Evolutionary conservation across 2,329 filamentous ascomycete species (phyloP).

Genomic region (Ophiostoma ips): DNA sequence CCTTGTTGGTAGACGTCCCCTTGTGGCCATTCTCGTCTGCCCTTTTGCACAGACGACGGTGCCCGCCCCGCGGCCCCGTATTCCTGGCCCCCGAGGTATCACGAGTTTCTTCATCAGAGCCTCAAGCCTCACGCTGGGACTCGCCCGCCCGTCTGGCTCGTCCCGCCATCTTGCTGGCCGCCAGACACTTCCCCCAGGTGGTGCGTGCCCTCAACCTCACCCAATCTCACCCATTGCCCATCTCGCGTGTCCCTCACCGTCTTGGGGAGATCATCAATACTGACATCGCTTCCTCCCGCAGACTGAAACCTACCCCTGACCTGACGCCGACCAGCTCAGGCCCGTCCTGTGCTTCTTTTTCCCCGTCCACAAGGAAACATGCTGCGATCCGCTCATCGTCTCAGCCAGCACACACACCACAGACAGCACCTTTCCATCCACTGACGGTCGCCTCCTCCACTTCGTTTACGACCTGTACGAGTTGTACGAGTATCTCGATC

Average conservation of each 20-base stretch:
- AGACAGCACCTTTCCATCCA: conserved; percentile 23
- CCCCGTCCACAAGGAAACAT: conserved; percentile 19
- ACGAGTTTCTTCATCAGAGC: background rate
- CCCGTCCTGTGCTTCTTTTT: too few relatives aligned
- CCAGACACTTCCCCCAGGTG: too few relatives aligned
- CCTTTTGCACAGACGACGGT: background rate
- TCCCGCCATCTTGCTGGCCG: too few relatives aligned
- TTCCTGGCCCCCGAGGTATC: conserved; percentile 6
- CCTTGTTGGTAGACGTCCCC: too few relatives aligned
- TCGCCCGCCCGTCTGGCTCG: too few relatives aligned
- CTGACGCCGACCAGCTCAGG: background rate
- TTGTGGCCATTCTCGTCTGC: background rate
- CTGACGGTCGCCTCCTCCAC: conserved; percentile 14
- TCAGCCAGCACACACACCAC: conserved; percentile 22
- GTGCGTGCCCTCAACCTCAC: too few relatives aligned
- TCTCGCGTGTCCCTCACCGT: too few relatives aligned
- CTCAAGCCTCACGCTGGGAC: too few relatives aligned
- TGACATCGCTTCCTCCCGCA: conserved; percentile 7
- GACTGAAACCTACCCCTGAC: conserved; percentile 7
- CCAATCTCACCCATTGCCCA: too few relatives aligned
- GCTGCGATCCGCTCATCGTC: conserved; percentile 27
- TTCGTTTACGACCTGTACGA: too few relatives aligned
- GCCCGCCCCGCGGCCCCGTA: background rate
- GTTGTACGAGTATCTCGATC: too few relatives aligned
- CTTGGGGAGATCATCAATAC: too few relatives aligned